Conservation (phyloP, 2,329 filamentous ascomycete species). For the Septoria petroselini region DNA sequence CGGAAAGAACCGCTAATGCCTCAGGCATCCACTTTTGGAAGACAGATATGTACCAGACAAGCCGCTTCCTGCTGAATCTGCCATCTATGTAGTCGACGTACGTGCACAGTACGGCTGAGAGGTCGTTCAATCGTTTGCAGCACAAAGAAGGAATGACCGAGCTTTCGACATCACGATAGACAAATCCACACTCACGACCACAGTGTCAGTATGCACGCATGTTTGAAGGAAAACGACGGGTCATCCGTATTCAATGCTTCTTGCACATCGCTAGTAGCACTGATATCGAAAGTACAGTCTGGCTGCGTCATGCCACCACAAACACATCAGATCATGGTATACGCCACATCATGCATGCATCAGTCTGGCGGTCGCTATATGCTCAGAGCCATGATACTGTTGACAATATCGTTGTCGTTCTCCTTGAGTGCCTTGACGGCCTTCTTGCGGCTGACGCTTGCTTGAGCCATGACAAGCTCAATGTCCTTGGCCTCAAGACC, state of each 20-base stretch:
- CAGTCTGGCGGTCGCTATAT: constrained; percentile 40
- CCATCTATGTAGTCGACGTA: too few species aligned
- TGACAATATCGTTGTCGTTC: constrained; percentile 99
- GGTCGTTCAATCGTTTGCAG: too few species aligned
- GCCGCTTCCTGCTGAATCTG: too few species aligned
- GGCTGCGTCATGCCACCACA: neutral
- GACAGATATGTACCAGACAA: too few species aligned
- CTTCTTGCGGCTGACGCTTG: constrained; percentile 95
- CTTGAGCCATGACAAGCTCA: constrained; percentile 97
- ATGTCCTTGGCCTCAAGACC: constrained; percentile 99
- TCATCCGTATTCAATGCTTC: constrained; percentile 2
- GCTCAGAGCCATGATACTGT: constrained; percentile 96
- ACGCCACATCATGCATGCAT: neutral
- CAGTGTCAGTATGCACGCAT: too few species aligned
- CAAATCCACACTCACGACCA: too few species aligned
- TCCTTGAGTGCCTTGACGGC: constrained; percentile 97
- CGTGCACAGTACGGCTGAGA: too few species aligned
- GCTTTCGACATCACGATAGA: too few species aligned
- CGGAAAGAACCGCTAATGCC: too few species aligned
- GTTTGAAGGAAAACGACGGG: neutral
- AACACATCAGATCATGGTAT: constrained; percentile 1
- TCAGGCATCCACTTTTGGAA: too few species aligned
- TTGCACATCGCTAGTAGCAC: neutral
- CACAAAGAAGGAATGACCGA: too few species aligned
- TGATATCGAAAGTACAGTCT: constrained; percentile 1